Evolutionary conservation across 1,284 basidiomycete genomes (phyloP).

Genomic region (Ceratobasidium theobromae): DNA sequence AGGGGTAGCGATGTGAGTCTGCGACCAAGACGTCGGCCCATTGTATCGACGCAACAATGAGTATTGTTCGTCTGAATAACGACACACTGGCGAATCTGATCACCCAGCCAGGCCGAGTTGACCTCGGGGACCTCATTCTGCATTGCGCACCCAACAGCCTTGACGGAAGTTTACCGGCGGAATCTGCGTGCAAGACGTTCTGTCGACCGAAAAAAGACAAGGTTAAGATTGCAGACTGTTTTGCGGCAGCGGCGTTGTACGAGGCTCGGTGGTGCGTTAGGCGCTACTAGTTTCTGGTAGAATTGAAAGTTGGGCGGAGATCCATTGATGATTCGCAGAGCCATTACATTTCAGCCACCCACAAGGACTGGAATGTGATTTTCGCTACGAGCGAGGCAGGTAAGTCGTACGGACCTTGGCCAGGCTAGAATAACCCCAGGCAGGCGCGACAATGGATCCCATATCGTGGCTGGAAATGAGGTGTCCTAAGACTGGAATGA

Average conservation of each 20-base stretch:
- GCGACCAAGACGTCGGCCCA: constrained; percentile 95
- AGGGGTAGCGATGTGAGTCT: constrained; percentile 94
- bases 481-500: constrained; percentile 75
- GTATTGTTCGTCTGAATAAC: too few species aligned
- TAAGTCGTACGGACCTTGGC: constrained; percentile 41
- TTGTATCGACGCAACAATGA: constrained; percentile 74
- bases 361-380: constrained; percentile 91
- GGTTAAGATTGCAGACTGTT: constrained; percentile 91
- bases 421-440: constrained; percentile 30
- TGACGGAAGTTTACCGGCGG: constrained; percentile 96
- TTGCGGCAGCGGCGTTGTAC: constrained; percentile 94
- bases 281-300: background rate
- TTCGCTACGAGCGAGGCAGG: constrained; percentile 83
- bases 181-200: constrained; percentile 88
- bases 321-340: constrained; percentile 90
- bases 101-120: constrained; percentile 97
- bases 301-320: constrained; percentile 50
- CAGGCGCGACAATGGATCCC: constrained; percentile 79
- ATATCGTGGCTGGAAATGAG: constrained; percentile 93
- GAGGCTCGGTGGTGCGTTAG: constrained; percentile 82
- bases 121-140: constrained; percentile 96
- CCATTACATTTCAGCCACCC: constrained; percentile 92
- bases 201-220: constrained; percentile 91
- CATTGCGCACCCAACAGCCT: constrained; percentile 89
- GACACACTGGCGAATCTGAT: constrained; percentile 93